These are phyloP conservation scores for Melampsora larici-populina DNA, from an alignment of 1,284 basidiomycete genomes.

Conservation along the genomic window DNA sequence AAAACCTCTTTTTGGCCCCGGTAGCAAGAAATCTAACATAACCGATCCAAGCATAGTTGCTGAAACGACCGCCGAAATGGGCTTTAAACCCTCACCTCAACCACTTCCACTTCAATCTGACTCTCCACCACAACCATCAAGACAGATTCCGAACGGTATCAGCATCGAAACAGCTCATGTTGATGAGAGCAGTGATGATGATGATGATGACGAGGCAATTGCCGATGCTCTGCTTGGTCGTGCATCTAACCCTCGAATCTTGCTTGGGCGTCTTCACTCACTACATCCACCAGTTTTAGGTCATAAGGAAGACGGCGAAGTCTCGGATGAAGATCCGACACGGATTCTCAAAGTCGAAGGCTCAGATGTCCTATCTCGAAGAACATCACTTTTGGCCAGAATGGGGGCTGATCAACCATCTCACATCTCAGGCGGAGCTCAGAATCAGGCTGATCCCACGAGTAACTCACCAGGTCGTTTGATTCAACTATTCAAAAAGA, in stretches of 20 bases:
- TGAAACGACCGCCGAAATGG: background rate
- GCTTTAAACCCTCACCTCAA: background rate
- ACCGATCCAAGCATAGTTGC: background rate
- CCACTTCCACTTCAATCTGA: background rate
- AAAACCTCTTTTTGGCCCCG: conserved; percentile 1
- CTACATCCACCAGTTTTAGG: background rate
- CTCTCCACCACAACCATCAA: background rate
- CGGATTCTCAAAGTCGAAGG: background rate
- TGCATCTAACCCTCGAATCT: background rate
- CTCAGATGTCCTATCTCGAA: background rate
- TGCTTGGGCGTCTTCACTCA: background rate
- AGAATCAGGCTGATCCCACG: too few species aligned
- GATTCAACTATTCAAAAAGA: background rate
- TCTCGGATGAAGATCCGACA: background rate
- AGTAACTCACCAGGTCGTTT: background rate
- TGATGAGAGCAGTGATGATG: conserved; percentile 8
- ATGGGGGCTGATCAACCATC: background rate
- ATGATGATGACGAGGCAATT: conserved; percentile 20
- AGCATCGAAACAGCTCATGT: background rate
- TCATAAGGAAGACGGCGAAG: conserved; percentile 1
- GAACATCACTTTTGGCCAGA: background rate
- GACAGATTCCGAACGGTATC: background rate
- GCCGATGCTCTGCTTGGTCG: conserved; percentile 25
- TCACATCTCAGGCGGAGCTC: background rate
- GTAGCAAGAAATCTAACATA: conserved; percentile 5